A percentile compares a stretch with the other conserved stretches of the same genome.
These are phyloP conservation scores for Effrenium voratum DNA, from an alignment of 73 alveolate species.

Conservation along the genomic window DNA sequence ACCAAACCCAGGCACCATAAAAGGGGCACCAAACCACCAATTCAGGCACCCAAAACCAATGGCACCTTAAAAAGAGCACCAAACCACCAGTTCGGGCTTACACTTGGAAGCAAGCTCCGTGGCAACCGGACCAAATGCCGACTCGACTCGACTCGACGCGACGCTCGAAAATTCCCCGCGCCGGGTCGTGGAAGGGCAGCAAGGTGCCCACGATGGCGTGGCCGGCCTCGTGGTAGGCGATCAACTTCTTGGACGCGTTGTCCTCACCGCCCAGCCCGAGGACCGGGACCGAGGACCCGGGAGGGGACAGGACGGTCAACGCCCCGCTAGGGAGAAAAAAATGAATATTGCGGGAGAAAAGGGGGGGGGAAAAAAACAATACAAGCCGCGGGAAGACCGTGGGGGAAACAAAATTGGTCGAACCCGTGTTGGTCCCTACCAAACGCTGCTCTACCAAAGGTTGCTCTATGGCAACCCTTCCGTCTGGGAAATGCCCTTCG, in stretches of 20 bases:
- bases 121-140: background rate
- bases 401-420: no score
- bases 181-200: slow-evolving; percentile 94
- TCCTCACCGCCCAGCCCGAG: no score
- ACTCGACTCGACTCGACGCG: background rate
- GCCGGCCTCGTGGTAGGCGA: slow-evolving; percentile 97
- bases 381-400: no score
- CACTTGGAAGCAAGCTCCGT: background rate
- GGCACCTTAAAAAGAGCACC: background rate
- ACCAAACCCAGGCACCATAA: background rate
- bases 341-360: no score
- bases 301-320: no score
- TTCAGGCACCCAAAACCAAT: background rate
- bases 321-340: no score
- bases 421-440: no score
- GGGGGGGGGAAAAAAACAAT: no score
- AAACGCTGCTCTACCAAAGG: no score
- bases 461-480: no score
- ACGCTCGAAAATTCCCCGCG: background rate
- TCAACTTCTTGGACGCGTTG: slow-evolving; percentile 41
- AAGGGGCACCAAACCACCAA: background rate
- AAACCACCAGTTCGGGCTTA: background rate
- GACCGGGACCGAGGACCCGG: no score
- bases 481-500: no score
- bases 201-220: slow-evolving; percentile 97